phyloP scores from a whole-genome alignment of 2,329 filamentous ascomycete species.

The Xylariaceae sp. region DNA sequence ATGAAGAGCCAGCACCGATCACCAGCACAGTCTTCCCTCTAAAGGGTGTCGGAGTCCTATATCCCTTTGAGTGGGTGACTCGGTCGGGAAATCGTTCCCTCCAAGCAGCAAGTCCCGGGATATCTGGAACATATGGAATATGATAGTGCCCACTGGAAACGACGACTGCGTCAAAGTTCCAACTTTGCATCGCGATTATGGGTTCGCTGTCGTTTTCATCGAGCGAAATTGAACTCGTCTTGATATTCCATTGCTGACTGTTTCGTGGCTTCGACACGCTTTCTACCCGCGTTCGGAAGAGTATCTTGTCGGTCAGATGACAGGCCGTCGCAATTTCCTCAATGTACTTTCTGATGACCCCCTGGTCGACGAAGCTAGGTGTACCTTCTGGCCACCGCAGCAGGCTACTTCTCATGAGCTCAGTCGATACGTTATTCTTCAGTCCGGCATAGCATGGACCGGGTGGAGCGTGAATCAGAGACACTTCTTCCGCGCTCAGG shows the following conservation, averaged over 20 bases:
- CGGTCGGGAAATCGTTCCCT: constrained; percentile 46
- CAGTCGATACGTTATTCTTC: constrained; percentile 73
- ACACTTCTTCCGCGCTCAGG: constrained; percentile 18
- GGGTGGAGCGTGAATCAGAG: constrained; percentile 41
- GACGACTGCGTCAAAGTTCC: constrained; percentile 59
- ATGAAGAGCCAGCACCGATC: constrained; percentile 47
- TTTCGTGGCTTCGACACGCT: constrained; percentile 39
- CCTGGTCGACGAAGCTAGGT: constrained; percentile 54
- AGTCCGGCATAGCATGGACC: constrained; percentile 55
- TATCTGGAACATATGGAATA: constrained; percentile 56
- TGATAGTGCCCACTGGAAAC: constrained; percentile 66
- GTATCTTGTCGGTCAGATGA: constrained; percentile 45
- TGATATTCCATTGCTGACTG: constrained; percentile 44
- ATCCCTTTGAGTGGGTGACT: constrained; percentile 68
- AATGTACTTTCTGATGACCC: constrained; percentile 55
- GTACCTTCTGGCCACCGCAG: constrained; percentile 55
- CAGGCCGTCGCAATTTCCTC: constrained; percentile 49
- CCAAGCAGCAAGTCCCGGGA: constrained; percentile 55
- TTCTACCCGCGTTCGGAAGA: constrained; percentile 58
- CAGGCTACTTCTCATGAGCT: constrained; percentile 38
- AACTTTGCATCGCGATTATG: constrained; percentile 24
- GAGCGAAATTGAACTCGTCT: constrained; percentile 44
- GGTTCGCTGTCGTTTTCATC: constrained; percentile 15
- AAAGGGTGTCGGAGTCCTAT: constrained; percentile 58
- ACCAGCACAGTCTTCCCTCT: constrained; percentile 46